Conservation (phyloP, 2,329 filamentous ascomycete genomes). For the Byssoonygena ceratinophila region DNA sequence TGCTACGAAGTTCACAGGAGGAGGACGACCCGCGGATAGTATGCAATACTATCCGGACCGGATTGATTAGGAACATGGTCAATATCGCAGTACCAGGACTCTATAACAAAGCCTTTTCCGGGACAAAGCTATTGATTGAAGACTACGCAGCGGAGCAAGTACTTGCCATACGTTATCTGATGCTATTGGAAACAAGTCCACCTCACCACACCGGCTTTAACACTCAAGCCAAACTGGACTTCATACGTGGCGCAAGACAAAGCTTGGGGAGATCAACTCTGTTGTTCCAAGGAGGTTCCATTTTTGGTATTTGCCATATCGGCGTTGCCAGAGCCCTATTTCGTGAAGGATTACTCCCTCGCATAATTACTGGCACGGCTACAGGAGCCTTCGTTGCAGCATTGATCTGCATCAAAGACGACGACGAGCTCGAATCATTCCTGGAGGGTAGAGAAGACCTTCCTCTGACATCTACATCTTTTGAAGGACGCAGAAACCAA, state of each 20-base stretch:
- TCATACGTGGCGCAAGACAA: constrained; percentile 76
- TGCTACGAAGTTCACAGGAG: constrained; percentile 58
- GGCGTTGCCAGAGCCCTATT: constrained; percentile 84
- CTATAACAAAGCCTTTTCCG: constrained; percentile 75
- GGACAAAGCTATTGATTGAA: constrained; percentile 82
- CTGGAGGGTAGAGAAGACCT: constrained; percentile 71
- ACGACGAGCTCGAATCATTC: constrained; percentile 69
- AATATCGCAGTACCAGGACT: constrained; percentile 75
- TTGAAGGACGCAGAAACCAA: constrained; percentile 38
- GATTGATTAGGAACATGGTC: constrained; percentile 69
- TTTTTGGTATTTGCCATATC: constrained; percentile 82
- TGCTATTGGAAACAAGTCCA: constrained; percentile 51
- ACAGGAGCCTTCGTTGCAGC: constrained; percentile 85
- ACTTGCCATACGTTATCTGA: constrained; percentile 69
- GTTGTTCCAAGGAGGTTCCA: constrained; percentile 78
- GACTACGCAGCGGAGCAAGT: constrained; percentile 80
- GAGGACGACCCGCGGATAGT: constrained; percentile 62
- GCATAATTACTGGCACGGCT: constrained; percentile 83
- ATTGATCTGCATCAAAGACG: constrained; percentile 74
- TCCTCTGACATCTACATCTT: constrained; percentile 70
- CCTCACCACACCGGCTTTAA: constrained; percentile 46
- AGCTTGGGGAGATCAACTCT: constrained; percentile 79
- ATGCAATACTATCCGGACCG: constrained; percentile 69
- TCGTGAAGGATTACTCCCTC: constrained; percentile 65
- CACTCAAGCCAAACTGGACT: constrained; percentile 70